phyloP scores from a whole-genome alignment of 306 rosid species.

The Medicago ruthenica region DNA sequence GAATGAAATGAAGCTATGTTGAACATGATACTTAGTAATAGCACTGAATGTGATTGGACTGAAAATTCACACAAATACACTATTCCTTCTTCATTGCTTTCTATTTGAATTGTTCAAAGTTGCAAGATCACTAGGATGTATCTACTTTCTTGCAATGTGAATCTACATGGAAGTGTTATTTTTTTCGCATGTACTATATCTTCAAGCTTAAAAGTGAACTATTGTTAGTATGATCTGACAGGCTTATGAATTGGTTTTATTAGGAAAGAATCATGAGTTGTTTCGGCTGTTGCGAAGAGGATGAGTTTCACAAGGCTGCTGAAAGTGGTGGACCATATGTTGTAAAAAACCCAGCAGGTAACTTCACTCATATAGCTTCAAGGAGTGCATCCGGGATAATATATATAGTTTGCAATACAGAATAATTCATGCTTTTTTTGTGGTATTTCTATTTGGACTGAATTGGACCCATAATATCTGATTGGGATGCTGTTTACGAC shows the following conservation, averaged over 20 bases:
- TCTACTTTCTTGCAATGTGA: slow-evolving; percentile 7
- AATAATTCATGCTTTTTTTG: slow-evolving; percentile 7
- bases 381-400: slow-evolving; percentile 23
- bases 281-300: slow-evolving; percentile 79
- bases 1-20: slow-evolving; percentile 25
- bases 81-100: slow-evolving; percentile 24
- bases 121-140: slow-evolving; percentile 14
- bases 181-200: not conserved
- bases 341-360: slow-evolving; percentile 73
- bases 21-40: not conserved
- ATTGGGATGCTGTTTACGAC: slow-evolving; percentile 13
- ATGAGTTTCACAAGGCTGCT: slow-evolving; percentile 60
- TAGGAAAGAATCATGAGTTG: slow-evolving; percentile 71
- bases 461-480: slow-evolving; percentile 17
- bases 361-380: slow-evolving; percentile 27
- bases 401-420: not conserved
- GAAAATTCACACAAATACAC: not conserved
- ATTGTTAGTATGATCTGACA: slow-evolving; percentile 29
- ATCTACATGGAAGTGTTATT: slow-evolving; percentile 6
- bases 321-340: slow-evolving; percentile 70
- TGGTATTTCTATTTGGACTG: slow-evolving; percentile 2
- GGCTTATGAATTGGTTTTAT: slow-evolving; percentile 30
- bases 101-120: slow-evolving; percentile 15
- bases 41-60: not conserved
- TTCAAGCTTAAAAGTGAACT: not conserved